Base-by-base conservation (phyloP, 257 asterid genomes). In the Voacanga thouarsii region DNA sequence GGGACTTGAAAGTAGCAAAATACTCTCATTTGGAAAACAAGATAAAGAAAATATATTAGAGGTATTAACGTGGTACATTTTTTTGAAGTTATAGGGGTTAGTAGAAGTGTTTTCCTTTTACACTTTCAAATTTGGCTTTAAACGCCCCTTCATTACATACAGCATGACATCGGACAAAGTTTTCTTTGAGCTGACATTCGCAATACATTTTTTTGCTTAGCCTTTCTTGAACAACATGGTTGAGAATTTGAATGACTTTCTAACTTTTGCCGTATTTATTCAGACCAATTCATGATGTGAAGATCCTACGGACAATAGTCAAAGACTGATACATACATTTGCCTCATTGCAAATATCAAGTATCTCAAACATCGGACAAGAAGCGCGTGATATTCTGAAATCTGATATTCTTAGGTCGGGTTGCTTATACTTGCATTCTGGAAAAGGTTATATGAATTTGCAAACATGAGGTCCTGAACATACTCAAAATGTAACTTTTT, bases 221-320 rank as follows among this genome's bases (percentile, higher is more conserved):
- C 16, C n/a, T 15, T 33, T 39, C 26, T 56, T 77, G 41, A 11
- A 8, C 63, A 63, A 51, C 56, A 72, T 77, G 57, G 37, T 63
- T 30, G 28, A 64, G 74, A 10, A 7, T 56, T 55, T 30, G 51
- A 33, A 60, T 68, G 69, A 74, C 68, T 50, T 33, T 55, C 21
- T 75, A 59, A 74, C 61, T 72, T 56, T 30, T 81, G 44, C 77
- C 47, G 33, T 77, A 67, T 77, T 41, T 53, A 23, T 84, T 82
- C 96, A 94, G 98, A 84, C 97, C 97, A 77, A 76, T 90, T 61
- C 97, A 91, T 80, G 98, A 92, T 66, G 98, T 94, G 82, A 94
- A 83, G 94, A 91, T 94, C 81, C 90, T 94, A 56, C 87, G 97
- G 71, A 85, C 96, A 4, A 69, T 72, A 3, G 91, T 92, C 66